Conservation (phyloP, 768 basidiomycete genomes). For the Macrocybe gigantea region DNA sequence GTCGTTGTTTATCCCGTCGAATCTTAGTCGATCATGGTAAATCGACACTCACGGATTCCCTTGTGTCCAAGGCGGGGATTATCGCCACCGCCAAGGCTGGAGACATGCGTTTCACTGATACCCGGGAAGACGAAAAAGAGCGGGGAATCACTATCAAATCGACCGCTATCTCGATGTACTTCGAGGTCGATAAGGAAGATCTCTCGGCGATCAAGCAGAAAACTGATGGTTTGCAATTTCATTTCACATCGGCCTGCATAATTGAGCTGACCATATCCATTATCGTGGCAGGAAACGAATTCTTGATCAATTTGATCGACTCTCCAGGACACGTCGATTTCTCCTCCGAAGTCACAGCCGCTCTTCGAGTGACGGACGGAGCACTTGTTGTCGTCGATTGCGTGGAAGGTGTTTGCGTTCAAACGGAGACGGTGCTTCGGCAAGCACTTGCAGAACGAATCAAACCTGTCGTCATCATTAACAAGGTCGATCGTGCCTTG, state of each 20-base stretch:
- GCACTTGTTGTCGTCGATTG: slow-evolving; percentile 99
- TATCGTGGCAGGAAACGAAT: slow-evolving; percentile 65
- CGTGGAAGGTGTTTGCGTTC: slow-evolving; percentile 99
- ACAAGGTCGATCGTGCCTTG: slow-evolving; percentile 99
- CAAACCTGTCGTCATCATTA: slow-evolving; percentile 99
- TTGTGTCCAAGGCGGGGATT: slow-evolving; percentile 99
- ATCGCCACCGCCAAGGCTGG: slow-evolving; percentile 93
- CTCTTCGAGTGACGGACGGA: slow-evolving; percentile 99
- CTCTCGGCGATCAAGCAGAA: slow-evolving; percentile 85
- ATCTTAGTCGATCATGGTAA: slow-evolving; percentile 96
- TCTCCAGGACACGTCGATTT: slow-evolving; percentile 99
- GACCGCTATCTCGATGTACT: slow-evolving; percentile 99
- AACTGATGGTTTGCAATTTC: slow-evolving; percentile 63
- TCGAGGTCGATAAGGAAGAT: slow-evolving; percentile 91
- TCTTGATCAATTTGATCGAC: slow-evolving; percentile 99
- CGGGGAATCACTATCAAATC: slow-evolving; percentile 99
- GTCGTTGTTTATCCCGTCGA: slow-evolving; percentile 8
- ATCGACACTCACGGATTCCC: slow-evolving; percentile 97
- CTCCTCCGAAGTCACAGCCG: slow-evolving; percentile 99
- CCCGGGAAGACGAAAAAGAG: slow-evolving; percentile 96
- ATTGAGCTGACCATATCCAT: not conserved
- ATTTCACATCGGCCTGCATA: not conserved
- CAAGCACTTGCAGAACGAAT: slow-evolving; percentile 97
- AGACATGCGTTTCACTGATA: slow-evolving; percentile 96
- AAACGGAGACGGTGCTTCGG: slow-evolving; percentile 98